Conservation (phyloP, 2,329 filamentous ascomycete genomes). For the Botrytis fabae region DNA sequence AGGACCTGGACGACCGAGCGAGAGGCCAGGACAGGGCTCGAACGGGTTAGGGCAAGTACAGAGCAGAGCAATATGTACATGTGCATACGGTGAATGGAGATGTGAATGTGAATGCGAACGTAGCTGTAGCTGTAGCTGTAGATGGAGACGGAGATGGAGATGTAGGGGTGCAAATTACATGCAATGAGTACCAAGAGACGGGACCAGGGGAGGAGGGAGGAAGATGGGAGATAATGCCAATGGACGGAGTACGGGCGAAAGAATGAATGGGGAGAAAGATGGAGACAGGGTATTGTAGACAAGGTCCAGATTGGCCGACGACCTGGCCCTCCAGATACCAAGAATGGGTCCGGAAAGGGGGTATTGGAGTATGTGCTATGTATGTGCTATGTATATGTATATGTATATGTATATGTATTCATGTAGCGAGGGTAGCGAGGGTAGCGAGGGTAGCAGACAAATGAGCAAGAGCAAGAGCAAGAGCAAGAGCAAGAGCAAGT, state of each 20-base stretch:
- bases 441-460: neutral
- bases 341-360: neutral
- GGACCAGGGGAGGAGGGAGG: neutral
- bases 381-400: neutral
- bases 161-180: neutral
- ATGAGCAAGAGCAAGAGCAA: neutral
- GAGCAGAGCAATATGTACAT: neutral
- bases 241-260: neutral
- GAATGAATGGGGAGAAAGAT: neutral
- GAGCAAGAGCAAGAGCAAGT: neutral
- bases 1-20: too few species aligned
- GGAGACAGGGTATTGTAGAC: conserved; percentile 1
- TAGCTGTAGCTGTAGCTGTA: too few species aligned
- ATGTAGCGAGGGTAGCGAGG: conserved; percentile 16
- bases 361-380: neutral
- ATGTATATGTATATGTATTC: neutral
- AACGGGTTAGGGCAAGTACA: neutral
- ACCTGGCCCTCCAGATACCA: neutral
- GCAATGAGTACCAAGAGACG: neutral
- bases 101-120: too few species aligned
- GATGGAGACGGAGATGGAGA: too few species aligned
- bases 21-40: too few species aligned
- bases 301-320: neutral
- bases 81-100: neutral
- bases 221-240: neutral